Evolutionary conservation across 1,139 yeast species (phyloP).

Genomic region (Suhomyces ambrosiae): DNA sequence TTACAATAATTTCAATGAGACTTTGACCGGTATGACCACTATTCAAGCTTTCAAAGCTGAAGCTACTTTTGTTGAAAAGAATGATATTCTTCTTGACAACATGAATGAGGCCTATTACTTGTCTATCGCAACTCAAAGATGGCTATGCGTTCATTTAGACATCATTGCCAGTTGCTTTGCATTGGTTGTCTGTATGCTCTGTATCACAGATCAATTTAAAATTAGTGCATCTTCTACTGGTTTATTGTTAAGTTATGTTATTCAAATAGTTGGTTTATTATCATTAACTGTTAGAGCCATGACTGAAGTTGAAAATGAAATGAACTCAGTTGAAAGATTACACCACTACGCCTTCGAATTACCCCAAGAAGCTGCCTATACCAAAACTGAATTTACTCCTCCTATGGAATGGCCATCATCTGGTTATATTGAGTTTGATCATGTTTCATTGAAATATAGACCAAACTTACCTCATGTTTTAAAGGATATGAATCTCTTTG

Average conservation of each 20-base stretch:
- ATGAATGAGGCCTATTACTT: conserved; percentile 50
- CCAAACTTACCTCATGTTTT: conserved; percentile 25
- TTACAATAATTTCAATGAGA: conserved; percentile 49
- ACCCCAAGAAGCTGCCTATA: conserved; percentile 63
- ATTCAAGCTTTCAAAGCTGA: conserved; percentile 42
- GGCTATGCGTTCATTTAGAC: conserved; percentile 48
- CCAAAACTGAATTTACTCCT: conserved; percentile 56
- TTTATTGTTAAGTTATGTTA: conserved; percentile 44
- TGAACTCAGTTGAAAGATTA: conserved; percentile 51
- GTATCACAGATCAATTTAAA: conserved; percentile 43
- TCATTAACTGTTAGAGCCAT: conserved; percentile 45
- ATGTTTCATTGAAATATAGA: conserved; percentile 25
- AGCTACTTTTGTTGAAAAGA: conserved; percentile 34
- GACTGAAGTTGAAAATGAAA: conserved; percentile 51
- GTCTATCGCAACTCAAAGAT: conserved; percentile 47
- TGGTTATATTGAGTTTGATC: conserved; percentile 38
- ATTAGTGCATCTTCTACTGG: conserved; percentile 50
- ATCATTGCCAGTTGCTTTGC: conserved; percentile 42
- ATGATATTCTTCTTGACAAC: conserved; percentile 37
- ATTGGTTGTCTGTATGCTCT: conserved; percentile 41
- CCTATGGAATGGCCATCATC: conserved; percentile 59
- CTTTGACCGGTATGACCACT: conserved; percentile 47
- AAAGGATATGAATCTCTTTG: conserved; percentile 36
- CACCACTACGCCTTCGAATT: conserved; percentile 47
- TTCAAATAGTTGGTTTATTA: conserved; percentile 47